Percentiles rank a stretch among this genome's conserved stretches.
Conservation (phyloP, 257 asterid species). For the Thymus mandschuricus region DNA sequence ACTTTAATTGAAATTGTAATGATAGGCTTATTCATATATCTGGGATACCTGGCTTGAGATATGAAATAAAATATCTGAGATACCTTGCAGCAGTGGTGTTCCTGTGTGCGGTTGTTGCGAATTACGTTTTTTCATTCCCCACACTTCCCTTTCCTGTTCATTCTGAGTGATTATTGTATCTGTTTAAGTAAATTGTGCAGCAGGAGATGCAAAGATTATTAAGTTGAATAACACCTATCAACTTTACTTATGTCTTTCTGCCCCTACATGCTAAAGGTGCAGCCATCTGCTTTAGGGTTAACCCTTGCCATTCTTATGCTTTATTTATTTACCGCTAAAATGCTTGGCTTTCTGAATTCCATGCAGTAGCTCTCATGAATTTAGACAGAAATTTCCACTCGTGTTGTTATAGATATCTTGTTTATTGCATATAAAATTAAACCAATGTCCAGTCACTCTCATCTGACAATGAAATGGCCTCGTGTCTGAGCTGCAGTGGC, state of each 20-base stretch:
- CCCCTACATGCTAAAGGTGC: neutral
- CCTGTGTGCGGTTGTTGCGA: neutral
- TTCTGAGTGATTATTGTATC: slow-evolving; percentile 3
- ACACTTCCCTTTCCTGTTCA: neutral
- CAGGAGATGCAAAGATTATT: neutral
- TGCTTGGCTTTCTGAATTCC: slow-evolving; percentile 11
- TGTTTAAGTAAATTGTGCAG: neutral
- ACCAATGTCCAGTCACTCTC: slow-evolving; percentile 15
- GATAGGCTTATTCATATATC: neutral
- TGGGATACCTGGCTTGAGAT: neutral
- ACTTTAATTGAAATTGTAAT: neutral
- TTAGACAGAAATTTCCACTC: neutral
- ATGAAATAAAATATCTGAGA: too few relatives aligned
- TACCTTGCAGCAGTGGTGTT: neutral
- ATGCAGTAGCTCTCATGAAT: slow-evolving; percentile 1
- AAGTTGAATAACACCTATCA: neutral
- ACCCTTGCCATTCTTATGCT: neutral
- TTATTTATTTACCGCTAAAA: neutral
- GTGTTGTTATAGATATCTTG: slow-evolving; percentile 6
- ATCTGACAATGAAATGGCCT: slow-evolving; percentile 20
- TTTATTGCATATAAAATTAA: slow-evolving; percentile 3
- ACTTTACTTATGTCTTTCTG: neutral
- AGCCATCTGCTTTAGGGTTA: neutral
- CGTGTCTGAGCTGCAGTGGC: slow-evolving; percentile 56
- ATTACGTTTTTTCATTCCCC: neutral